phyloP scores from a whole-genome alignment of 2,329 filamentous ascomycete species.

The Pestalotiopsis sp. region DNA sequence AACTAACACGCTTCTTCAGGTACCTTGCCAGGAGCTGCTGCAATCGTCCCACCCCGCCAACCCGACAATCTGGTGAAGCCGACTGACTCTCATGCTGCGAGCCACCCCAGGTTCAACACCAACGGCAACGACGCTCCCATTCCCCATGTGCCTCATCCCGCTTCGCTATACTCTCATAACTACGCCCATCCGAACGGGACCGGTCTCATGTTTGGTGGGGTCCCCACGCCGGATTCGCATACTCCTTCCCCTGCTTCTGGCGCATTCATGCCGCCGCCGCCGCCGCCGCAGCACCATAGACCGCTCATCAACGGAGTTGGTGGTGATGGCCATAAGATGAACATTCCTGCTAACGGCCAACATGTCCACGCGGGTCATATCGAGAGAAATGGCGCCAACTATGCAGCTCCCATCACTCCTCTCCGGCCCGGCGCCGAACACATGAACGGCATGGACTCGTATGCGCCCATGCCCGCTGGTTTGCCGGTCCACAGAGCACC shows the following conservation, averaged over 20 bases:
- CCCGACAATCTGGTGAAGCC: constrained; percentile 24
- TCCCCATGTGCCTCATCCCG: constrained; percentile 18
- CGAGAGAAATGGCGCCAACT: constrained; percentile 28
- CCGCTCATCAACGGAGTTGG: constrained; percentile 26
- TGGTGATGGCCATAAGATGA: constrained; percentile 20
- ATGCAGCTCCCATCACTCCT: constrained; percentile 28
- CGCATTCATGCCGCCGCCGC: constrained; percentile 52
- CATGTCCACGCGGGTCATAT: constrained; percentile 30
- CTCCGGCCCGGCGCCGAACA: constrained; percentile 29
- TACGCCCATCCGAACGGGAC: constrained; percentile 47
- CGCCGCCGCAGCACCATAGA: constrained; percentile 31
- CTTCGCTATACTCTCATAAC: constrained; percentile 28
- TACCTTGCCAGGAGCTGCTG: background rate
- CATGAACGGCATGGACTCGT: constrained; percentile 27
- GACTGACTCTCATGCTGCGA: constrained; percentile 18
- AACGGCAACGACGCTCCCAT: background rate
- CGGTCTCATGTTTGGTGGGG: constrained; percentile 53
- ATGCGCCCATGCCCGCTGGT: constrained; percentile 24
- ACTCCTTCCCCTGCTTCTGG: constrained; percentile 59
- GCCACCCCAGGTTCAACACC: constrained; percentile 19
- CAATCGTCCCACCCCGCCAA: constrained; percentile 18
- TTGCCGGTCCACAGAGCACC: constrained; percentile 29
- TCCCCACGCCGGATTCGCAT: constrained; percentile 53
- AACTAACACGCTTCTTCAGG: background rate
- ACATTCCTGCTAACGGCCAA: constrained; percentile 13